phyloP scores from a whole-genome alignment of 768 basidiomycete genomes.

The Trametes elegans region DNA sequence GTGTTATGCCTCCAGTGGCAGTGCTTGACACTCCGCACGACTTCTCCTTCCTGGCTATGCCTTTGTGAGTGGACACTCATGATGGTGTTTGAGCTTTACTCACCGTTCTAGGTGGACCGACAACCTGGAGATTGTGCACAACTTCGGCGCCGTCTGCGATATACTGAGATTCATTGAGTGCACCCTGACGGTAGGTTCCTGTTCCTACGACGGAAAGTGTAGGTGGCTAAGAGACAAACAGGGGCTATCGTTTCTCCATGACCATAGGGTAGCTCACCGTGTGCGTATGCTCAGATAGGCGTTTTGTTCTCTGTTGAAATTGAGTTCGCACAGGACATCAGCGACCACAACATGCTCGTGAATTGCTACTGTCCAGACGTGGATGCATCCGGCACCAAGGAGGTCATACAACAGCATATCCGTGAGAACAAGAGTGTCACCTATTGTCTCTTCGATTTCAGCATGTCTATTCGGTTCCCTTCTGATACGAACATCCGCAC shows the following conservation, averaged over 20 bases:
- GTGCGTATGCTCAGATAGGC: background rate
- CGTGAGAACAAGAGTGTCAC: background rate
- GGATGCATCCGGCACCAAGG: too few relatives aligned
- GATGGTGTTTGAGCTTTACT: too few relatives aligned
- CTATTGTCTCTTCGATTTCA: background rate
- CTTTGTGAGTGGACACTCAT: background rate
- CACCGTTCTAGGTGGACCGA: background rate
- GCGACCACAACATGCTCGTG: background rate
- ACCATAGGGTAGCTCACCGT: background rate
- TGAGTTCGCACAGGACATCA: background rate
- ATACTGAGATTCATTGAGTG: background rate
- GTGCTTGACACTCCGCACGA: background rate
- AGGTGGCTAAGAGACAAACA: background rate
- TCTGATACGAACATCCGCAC: background rate
- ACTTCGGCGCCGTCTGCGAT: background rate
- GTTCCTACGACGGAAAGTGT: too few relatives aligned
- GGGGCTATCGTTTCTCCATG: background rate
- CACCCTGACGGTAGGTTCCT: background rate
- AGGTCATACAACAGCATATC: background rate
- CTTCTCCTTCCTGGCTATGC: background rate
- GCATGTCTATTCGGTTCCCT: background rate
- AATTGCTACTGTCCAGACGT: background rate
- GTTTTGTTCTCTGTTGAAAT: background rate
- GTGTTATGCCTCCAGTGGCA: background rate
- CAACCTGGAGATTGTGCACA: too few relatives aligned